Conservation (phyloP, 2,329 filamentous ascomycete species). For the Coniella lustricola region DNA sequence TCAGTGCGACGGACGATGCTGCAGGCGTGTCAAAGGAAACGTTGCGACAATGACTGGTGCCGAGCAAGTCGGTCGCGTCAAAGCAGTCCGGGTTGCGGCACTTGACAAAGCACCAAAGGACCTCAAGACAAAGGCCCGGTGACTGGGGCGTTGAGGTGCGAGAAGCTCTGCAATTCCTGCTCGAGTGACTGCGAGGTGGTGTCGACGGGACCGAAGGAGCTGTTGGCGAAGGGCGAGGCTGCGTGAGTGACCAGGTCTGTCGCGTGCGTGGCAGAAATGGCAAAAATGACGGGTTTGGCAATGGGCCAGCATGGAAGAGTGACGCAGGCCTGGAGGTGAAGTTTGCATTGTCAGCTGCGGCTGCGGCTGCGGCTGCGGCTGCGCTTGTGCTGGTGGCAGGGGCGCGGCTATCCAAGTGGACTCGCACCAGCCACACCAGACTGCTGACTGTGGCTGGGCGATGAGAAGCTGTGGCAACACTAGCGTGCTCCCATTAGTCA, state of each 20-base stretch:
- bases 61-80: neutral
- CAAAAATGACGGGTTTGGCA: neutral
- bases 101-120: neutral
- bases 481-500: no score
- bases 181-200: neutral
- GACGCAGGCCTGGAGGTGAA: slow-evolving; percentile 4
- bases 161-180: neutral
- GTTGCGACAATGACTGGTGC: slow-evolving; percentile 6
- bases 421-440: no score
- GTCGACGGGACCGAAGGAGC: neutral
- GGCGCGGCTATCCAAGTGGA: neutral
- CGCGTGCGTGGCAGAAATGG: no score
- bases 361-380: neutral
- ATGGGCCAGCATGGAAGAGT: neutral
- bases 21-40: neutral
- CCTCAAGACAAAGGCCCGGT: slow-evolving; percentile 3
- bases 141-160: neutral
- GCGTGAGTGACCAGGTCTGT: no score
- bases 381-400: neutral
- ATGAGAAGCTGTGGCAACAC: no score
- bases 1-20: neutral
- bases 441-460: no score
- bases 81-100: neutral
- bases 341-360: slow-evolving; percentile 1
- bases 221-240: no score